Percentiles rank a stretch among this genome's conserved stretches.
Evolutionary conservation across 73 alveolate genomes (phyloP).

Genomic region (Durusdinium trenchii): DNA sequence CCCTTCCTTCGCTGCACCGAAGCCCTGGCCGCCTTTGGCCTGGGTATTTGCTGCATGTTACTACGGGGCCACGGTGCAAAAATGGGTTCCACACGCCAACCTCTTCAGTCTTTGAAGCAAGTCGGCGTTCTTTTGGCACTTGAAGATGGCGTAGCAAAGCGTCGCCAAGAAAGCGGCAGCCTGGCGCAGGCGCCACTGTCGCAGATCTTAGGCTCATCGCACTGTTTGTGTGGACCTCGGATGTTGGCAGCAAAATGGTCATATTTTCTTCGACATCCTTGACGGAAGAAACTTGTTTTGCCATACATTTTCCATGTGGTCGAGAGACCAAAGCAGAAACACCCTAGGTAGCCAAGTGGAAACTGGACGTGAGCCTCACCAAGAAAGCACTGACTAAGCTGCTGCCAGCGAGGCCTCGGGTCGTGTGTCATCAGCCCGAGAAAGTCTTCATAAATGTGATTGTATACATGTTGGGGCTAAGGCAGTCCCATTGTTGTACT

Average conservation of each 20-base stretch:
- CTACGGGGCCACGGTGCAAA: no score
- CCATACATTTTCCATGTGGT: neutral
- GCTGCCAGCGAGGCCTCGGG: constrained; percentile 34
- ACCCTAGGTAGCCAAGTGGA: constrained; percentile 80
- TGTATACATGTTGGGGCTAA: neutral
- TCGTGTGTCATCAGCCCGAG: neutral
- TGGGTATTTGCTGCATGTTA: no score
- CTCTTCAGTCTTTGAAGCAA: neutral
- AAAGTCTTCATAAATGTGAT: neutral
- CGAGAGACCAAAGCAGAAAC: neutral
- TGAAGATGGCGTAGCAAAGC: no score
- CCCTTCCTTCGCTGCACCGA: no score
- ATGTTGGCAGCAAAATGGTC: neutral
- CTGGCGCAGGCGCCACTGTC: constrained; percentile 62
- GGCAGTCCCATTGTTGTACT: neutral
- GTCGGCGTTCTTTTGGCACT: neutral
- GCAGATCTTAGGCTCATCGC: constrained; percentile 68
- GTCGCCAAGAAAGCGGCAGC: no score
- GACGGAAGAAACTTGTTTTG: neutral
- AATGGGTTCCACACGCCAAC: no score
- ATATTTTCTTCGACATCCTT: neutral
- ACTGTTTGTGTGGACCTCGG: constrained; percentile 21
- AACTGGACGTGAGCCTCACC: constrained; percentile 48
- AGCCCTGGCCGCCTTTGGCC: no score
- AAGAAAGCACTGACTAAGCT: constrained; percentile 33